Conservation (phyloP, 352 stramenopile species). For the Phytopythium boreale region DNA sequence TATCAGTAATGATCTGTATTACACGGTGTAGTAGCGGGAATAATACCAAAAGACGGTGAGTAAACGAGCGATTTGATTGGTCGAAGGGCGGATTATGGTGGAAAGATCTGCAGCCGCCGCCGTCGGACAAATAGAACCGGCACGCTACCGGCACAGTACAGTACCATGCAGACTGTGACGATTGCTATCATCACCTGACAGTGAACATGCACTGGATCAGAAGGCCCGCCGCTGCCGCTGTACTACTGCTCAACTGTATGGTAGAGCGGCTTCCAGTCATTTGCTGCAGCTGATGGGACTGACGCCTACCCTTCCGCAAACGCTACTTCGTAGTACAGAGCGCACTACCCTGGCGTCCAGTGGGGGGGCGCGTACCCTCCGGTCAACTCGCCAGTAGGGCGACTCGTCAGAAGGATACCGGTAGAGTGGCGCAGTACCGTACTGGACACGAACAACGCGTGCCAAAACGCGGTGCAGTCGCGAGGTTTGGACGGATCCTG, state of each 20-base stretch:
- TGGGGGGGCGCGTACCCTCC: too few species aligned
- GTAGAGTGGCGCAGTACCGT: too few species aligned
- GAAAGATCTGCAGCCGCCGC: conserved; percentile 7
- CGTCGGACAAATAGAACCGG: background rate
- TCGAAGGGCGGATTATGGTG: background rate
- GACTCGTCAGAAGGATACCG: too few species aligned
- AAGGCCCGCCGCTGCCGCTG: too few species aligned
- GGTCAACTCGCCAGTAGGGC: too few species aligned
- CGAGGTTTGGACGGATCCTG: background rate
- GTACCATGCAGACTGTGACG: background rate
- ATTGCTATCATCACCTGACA: background rate
- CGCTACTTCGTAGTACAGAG: too few species aligned
- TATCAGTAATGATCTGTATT: background rate
- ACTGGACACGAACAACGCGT: background rate
- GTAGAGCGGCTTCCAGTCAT: background rate
- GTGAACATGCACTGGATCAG: too few species aligned
- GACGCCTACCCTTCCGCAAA: too few species aligned
- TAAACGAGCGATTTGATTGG: background rate
- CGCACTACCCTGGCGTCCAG: too few species aligned
- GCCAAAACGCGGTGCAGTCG: background rate
- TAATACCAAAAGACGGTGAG: background rate
- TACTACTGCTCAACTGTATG: too few species aligned
- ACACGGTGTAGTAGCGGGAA: background rate
- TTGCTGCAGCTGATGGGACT: too few species aligned
- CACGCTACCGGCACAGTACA: background rate